Percentiles rank a stretch among this genome's conserved stretches.
phyloP scores from a whole-genome alignment of 2,329 filamentous ascomycete species.

The Arthrobotrys entomopaga region DNA sequence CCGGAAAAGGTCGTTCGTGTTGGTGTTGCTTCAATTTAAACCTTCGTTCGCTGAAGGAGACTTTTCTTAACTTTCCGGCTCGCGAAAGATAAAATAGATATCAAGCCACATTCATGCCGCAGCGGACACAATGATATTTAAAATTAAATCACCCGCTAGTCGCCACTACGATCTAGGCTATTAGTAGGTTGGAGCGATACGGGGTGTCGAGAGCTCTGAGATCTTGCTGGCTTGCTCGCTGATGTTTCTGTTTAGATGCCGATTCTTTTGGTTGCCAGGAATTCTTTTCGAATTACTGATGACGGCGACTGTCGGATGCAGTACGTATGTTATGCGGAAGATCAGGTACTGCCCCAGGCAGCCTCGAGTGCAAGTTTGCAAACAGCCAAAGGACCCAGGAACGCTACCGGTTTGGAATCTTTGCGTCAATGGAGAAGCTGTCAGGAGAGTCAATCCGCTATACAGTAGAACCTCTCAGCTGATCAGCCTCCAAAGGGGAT shows the following conservation, averaged over 20 bases:
- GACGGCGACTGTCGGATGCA: conserved; percentile 50
- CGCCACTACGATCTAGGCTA: conserved; percentile 16
- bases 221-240: conserved; percentile 10
- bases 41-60: conserved; percentile 11
- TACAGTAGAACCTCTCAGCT: conserved; percentile 26
- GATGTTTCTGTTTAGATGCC: conserved; percentile 9
- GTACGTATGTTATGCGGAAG: conserved; percentile 46
- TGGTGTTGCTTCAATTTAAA: conserved; percentile 22
- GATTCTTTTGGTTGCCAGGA: conserved; percentile 14
- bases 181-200: conserved; percentile 9
- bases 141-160: not conserved
- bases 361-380: conserved; percentile 24
- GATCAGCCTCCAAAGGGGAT: conserved; percentile 12
- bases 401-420: conserved; percentile 33
- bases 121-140: too few relatives aligned
- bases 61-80: not conserved
- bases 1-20: not conserved
- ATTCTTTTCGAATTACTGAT: conserved; percentile 26
- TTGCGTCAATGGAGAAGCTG: conserved; percentile 47
- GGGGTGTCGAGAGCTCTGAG: conserved; percentile 17
- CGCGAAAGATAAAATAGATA: conserved; percentile 5
- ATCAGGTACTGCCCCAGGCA: conserved; percentile 45
- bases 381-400: conserved; percentile 28
- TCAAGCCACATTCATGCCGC: conserved; percentile 29
- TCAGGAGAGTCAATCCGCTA: conserved; percentile 43